These are phyloP conservation scores for Apostasia shenzhenica DNA, from an alignment of 106 monocot genomes.

Conservation along the genomic window DNA sequence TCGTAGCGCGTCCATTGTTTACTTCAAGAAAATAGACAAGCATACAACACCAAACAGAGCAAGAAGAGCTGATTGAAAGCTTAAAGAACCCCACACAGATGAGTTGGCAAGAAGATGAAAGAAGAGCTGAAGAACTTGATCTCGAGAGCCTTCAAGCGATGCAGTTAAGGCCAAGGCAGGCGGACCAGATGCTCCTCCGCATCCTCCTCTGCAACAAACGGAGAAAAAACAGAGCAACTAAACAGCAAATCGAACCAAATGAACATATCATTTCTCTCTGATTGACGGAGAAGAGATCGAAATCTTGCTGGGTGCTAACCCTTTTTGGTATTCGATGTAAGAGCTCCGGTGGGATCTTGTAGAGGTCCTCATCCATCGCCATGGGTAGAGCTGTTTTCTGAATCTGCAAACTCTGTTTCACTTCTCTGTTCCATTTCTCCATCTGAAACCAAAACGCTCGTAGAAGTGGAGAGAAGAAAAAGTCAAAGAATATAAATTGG, in stretches of 20 bases:
- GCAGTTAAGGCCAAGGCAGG: conserved; percentile 15
- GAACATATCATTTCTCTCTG: too few species aligned
- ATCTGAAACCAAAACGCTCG: too few species aligned
- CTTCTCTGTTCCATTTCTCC: neutral
- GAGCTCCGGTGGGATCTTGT: conserved; percentile 18
- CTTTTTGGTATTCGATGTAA: conserved; percentile 11
- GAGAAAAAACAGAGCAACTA: neutral
- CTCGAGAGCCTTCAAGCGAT: neutral
- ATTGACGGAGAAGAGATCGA: too few species aligned
- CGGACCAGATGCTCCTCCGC: conserved; percentile 8
- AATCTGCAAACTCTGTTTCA: neutral
- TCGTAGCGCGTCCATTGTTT: too few species aligned
- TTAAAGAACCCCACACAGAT: too few species aligned
- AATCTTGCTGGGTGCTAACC: neutral
- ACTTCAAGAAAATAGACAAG: too few species aligned
- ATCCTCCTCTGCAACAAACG: conserved; percentile 15
- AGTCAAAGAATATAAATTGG: too few species aligned
- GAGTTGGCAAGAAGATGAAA: neutral
- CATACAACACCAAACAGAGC: too few species aligned
- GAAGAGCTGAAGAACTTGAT: neutral
- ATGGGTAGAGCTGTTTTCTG: neutral
- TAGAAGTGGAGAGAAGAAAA: too few species aligned
- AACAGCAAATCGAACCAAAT: too few species aligned
- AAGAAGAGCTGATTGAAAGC: too few species aligned
- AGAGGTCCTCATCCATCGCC: conserved; percentile 19